A percentile compares a stretch with the other conserved stretches of the same genome.
phyloP scores from a whole-genome alignment of 805 yeast genomes.

The Sugiyamaella mastotermitis region DNA sequence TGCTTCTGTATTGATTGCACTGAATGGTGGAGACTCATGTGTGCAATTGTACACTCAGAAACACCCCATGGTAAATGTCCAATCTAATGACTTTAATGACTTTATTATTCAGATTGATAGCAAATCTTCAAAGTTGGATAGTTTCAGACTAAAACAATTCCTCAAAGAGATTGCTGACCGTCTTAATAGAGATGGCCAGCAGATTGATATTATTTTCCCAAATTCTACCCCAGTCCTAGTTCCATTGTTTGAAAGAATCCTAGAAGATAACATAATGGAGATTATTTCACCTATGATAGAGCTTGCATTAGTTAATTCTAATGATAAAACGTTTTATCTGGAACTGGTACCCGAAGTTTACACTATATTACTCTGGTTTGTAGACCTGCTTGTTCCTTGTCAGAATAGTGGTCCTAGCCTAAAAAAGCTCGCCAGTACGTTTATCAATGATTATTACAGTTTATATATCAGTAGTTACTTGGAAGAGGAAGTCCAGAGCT shows the following conservation, averaged over 20 bases:
- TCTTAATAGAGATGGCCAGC: slow-evolving; percentile 35
- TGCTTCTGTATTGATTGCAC: slow-evolving; percentile 28
- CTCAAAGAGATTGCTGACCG: slow-evolving; percentile 29
- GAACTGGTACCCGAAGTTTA: slow-evolving; percentile 35
- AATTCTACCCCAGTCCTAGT: slow-evolving; percentile 40
- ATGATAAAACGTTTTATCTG: slow-evolving; percentile 25
- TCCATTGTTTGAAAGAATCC: slow-evolving; percentile 42
- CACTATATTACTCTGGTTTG: slow-evolving; percentile 17
- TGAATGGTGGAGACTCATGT: slow-evolving; percentile 32
- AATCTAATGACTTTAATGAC: background rate
- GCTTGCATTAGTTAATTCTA: background rate
- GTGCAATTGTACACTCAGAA: slow-evolving; percentile 27
- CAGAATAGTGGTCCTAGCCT: slow-evolving; percentile 36
- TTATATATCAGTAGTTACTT: slow-evolving; percentile 27
- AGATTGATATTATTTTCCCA: slow-evolving; percentile 42
- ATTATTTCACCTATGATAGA: slow-evolving; percentile 22
- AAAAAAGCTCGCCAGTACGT: slow-evolving; percentile 17
- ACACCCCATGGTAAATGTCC: slow-evolving; percentile 15
- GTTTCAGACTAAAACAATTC: slow-evolving; percentile 14
- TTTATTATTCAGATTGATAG: background rate
- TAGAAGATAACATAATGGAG: slow-evolving; percentile 28
- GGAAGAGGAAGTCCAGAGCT: slow-evolving; percentile 26
- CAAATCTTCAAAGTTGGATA: slow-evolving; percentile 13
- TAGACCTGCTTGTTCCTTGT: slow-evolving; percentile 11
- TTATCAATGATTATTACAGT: slow-evolving; percentile 23